Conservation (phyloP, 305 asterid species). For the Solanum hybrid region DNA sequence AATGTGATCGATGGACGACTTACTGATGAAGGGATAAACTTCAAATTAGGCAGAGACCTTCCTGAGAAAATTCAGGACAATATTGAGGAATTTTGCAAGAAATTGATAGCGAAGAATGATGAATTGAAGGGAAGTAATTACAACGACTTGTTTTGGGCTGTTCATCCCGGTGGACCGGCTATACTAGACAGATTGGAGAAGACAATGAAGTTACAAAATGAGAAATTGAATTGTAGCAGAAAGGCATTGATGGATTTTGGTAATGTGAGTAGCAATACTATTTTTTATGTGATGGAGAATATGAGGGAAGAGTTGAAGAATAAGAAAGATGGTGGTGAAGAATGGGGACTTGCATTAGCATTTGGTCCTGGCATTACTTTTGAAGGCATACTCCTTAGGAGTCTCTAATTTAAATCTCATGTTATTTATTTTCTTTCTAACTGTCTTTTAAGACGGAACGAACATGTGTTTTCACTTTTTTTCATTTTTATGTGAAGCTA, state of each 20-base stretch:
- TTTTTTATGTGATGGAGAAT: constrained; percentile 76
- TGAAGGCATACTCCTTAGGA: constrained; percentile 84
- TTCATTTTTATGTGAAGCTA: background rate
- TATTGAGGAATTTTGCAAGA: constrained; percentile 63
- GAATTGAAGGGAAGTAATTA: constrained; percentile 17
- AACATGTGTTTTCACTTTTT: background rate
- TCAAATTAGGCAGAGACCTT: constrained; percentile 67
- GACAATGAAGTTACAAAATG: constrained; percentile 27
- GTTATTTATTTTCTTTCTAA: background rate
- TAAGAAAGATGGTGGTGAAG: constrained; percentile 27
- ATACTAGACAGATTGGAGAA: constrained; percentile 65
- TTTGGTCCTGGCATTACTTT: constrained; percentile 93
- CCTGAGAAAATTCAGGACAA: constrained; percentile 79
- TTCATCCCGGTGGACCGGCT: constrained; percentile 96
- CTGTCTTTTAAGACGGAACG: background rate
- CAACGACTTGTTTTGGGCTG: constrained; percentile 88
- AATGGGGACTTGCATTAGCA: constrained; percentile 88
- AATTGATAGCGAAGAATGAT: constrained; percentile 36
- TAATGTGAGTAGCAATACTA: constrained; percentile 82
- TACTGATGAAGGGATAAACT: constrained; percentile 77
- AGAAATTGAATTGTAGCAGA: constrained; percentile 70
- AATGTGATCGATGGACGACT: constrained; percentile 68
- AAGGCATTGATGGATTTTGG: constrained; percentile 84
- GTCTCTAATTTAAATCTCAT: constrained; percentile 20
- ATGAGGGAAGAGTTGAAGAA: constrained; percentile 64